Percentiles rank a stretch among this genome's conserved stretches.
phyloP scores from a whole-genome alignment of 306 rosid species.

The Vigna trinervia region DNA sequence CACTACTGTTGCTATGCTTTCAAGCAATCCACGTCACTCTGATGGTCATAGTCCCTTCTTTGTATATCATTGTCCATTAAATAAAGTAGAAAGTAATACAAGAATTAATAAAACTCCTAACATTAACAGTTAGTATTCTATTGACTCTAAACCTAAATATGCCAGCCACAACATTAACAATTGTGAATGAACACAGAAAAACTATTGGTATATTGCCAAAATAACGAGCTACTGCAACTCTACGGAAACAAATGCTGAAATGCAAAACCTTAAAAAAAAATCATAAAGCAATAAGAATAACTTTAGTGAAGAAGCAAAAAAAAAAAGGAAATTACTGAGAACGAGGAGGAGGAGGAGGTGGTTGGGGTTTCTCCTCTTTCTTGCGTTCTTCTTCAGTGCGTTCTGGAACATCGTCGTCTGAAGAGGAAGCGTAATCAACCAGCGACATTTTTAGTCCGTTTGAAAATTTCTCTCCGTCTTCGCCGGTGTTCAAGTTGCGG shows the following conservation, averaged over 20 bases:
- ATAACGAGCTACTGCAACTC: background rate
- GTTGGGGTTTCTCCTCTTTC: slow-evolving; percentile 44
- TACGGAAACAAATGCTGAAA: background rate
- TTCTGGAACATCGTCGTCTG: slow-evolving; percentile 76
- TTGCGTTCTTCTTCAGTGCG: slow-evolving; percentile 45
- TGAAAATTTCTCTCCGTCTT: slow-evolving; percentile 5
- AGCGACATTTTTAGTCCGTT: slow-evolving; percentile 63
- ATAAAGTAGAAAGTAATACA: slow-evolving; percentile 9
- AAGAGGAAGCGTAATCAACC: slow-evolving; percentile 92
- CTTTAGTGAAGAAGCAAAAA: background rate
- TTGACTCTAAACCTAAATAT: slow-evolving; percentile 7
- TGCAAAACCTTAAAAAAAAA: background rate
- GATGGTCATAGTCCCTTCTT: background rate
- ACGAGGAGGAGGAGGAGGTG: slow-evolving; percentile 27
- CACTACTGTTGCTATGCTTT: background rate
- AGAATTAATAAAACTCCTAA: background rate
- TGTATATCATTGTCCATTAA: background rate
- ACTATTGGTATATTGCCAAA: background rate
- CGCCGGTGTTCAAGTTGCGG: slow-evolving; percentile 1
- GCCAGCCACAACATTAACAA: background rate
- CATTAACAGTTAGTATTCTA: background rate
- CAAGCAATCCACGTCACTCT: background rate
- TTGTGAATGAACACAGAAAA: background rate
- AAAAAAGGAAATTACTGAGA: slow-evolving; percentile 49
- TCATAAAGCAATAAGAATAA: background rate